These are phyloP conservation scores for Phytophthora pistaciae DNA, from an alignment of 352 stramenopile genomes.

Conservation along the genomic window DNA sequence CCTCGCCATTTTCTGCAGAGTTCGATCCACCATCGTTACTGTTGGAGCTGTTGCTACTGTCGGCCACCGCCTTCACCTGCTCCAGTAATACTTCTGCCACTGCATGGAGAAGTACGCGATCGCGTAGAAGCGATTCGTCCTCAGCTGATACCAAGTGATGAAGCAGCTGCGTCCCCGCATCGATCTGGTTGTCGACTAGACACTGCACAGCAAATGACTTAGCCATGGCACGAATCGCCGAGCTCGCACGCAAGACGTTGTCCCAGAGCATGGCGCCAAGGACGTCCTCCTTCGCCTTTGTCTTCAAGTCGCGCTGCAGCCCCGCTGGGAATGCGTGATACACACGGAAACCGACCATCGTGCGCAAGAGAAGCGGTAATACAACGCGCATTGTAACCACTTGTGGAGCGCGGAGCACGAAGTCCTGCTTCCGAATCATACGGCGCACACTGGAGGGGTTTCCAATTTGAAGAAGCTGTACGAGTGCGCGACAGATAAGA, in stretches of 20 bases:
- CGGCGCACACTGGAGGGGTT: constrained; percentile 81
- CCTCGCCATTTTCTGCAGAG: constrained; percentile 46
- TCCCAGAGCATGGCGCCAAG: constrained; percentile 66
- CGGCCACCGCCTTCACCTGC: constrained; percentile 48
- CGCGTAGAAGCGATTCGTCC: constrained; percentile 69
- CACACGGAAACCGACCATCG: constrained; percentile 62
- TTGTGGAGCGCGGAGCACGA: constrained; percentile 77
- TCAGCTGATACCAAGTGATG: constrained; percentile 68
- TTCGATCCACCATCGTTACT: constrained; percentile 18
- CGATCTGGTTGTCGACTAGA: constrained; percentile 67
- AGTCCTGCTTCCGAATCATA: constrained; percentile 89
- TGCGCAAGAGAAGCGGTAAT: constrained; percentile 72
- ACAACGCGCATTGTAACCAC: constrained; percentile 86
- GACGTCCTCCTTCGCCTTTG: constrained; percentile 59
- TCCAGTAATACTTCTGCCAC: constrained; percentile 68
- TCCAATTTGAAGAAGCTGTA: constrained; percentile 87
- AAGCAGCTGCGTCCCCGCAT: constrained; percentile 61
- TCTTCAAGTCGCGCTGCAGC: constrained; percentile 48
- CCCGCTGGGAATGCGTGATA: constrained; percentile 49
- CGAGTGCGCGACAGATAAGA: constrained; percentile 75
- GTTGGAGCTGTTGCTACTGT: constrained; percentile 32
- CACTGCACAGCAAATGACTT: constrained; percentile 80
- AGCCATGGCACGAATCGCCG: constrained; percentile 70
- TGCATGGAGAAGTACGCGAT: constrained; percentile 82
- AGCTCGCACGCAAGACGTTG: constrained; percentile 75